Base-by-base conservation (phyloP, 176 grass and related monocot genomes). In the Zea mays region DNA sequence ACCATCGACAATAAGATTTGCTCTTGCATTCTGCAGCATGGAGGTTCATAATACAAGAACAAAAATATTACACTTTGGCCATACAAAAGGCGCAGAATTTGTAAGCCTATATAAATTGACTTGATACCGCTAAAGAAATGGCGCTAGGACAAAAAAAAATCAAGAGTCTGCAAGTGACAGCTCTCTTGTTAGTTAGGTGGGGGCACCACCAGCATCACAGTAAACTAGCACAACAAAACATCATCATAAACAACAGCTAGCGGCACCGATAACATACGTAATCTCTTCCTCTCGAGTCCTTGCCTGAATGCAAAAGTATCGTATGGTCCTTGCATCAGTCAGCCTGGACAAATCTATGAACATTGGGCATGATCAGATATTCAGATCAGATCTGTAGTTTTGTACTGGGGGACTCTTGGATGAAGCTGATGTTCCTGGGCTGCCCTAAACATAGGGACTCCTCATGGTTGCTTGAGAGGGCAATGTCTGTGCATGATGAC, bases 121-220 rank as follows among this genome's bases (percentile, higher is more conserved):
- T 76, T 72, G 58, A 48, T 81, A 85, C 65, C 56, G 57, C 57
- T 88, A 81, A 88, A 84, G 47, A 84, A 86, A 84, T 76, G 54
- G 81, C 37, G 16, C 87, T 75, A 74, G 71, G 64, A 19, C 60
- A 73, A 77, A 83, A 89, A 71, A 87, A 91, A 85, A 88, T 75
- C 76, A 85, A 88, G 87, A 93, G 84, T 79, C 86, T 82, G 86
- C 82, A 85, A 79, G 84, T 27, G 43, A 66, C 80, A 90, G 74
- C 79, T 83, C 77, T 88, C 82, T 81, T 93, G 91, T 93, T 90
- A 85, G 85, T 87, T 72, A 72, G 57, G 79, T 80, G 62, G 72
- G 72, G 65, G 47, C 72, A 88, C 83, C 85, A 83, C 82, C 54
- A 81, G 69, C 67, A 70, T 83, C 62, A 71, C 81, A 64, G 70